Percentiles rank a stretch among this genome's conserved stretches.
These are phyloP conservation scores for Globisporangium splendens DNA, from an alignment of 352 stramenopile genomes.

Conservation along the genomic window DNA sequence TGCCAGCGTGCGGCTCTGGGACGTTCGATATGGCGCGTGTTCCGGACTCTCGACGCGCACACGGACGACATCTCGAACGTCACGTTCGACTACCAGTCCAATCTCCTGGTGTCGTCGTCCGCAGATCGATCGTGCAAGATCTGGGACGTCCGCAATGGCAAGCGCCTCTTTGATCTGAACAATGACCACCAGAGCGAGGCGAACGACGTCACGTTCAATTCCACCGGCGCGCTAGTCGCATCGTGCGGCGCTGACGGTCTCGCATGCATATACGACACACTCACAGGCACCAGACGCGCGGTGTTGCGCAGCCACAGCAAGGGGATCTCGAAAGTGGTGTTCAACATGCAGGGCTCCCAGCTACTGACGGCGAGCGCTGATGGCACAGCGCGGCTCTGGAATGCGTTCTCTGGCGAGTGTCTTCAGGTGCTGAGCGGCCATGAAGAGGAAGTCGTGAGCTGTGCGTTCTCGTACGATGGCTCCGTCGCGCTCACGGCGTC, in stretches of 20 bases:
- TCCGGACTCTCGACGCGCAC: conserved; percentile 62
- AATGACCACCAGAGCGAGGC: conserved; percentile 53
- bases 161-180: conserved; percentile 55
- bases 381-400: conserved; percentile 60
- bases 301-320: conserved; percentile 47
- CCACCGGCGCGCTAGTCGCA: conserved; percentile 60
- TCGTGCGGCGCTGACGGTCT: conserved; percentile 44
- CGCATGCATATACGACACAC: conserved; percentile 69
- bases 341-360: conserved; percentile 67
- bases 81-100: conserved; percentile 55
- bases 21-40: conserved; percentile 67
- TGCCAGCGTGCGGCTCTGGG: conserved; percentile 67
- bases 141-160: conserved; percentile 63
- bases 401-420: conserved; percentile 64
- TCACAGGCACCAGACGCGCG: conserved; percentile 51
- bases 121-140: conserved; percentile 57
- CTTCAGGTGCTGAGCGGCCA: conserved; percentile 55
- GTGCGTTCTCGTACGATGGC: conserved; percentile 66
- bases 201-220: conserved; percentile 53
- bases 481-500: conserved; percentile 38
- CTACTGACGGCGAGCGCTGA: conserved; percentile 56
- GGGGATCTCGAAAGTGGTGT: conserved; percentile 42
- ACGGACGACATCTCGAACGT: conserved; percentile 56
- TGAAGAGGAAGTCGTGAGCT: conserved; percentile 62
- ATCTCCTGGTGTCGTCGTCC: conserved; percentile 54